Evolutionary conservation across 75 land plant genomes (phyloP).

Genomic region (Gnetum montanum): DNA sequence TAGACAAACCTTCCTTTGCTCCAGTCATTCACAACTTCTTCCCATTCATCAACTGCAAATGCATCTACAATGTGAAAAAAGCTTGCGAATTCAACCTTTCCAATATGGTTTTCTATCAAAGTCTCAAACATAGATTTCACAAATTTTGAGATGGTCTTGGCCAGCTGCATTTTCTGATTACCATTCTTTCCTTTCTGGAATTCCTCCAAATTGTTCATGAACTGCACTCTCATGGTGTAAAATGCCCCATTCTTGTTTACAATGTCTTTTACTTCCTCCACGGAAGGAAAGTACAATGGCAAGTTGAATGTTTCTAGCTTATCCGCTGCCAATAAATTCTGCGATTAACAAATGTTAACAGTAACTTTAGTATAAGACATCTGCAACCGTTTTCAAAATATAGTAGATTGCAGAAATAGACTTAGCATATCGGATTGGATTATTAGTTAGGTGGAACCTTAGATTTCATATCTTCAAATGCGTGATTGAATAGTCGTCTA

Average conservation of each 20-base stretch:
- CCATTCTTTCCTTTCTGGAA: background rate
- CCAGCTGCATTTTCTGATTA: background rate
- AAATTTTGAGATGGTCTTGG: background rate
- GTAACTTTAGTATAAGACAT: no score
- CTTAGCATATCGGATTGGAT: background rate
- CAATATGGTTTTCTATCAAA: background rate
- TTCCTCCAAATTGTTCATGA: background rate
- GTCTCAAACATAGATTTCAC: background rate
- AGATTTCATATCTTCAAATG: slow-evolving; percentile 18
- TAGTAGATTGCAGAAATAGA: background rate
- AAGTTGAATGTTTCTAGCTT: slow-evolving; percentile 29
- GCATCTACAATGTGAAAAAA: no score
- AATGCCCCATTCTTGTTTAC: slow-evolving; percentile 31
- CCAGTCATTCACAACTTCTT: no score
- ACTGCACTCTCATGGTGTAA: slow-evolving; percentile 6
- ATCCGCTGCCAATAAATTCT: slow-evolving; percentile 25
- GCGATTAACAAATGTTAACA: background rate
- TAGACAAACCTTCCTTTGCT: no score
- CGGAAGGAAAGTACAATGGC: slow-evolving; percentile 21
- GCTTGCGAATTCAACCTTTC: no score
- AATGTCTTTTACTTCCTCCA: slow-evolving; percentile 11
- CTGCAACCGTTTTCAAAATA: background rate
- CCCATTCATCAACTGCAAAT: no score
- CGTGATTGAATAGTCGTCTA: no score
- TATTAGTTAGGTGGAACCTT: slow-evolving; percentile 11